phyloP scores from a whole-genome alignment of 495 filamentous ascomycete species.

The Articulospora tetracladia region DNA sequence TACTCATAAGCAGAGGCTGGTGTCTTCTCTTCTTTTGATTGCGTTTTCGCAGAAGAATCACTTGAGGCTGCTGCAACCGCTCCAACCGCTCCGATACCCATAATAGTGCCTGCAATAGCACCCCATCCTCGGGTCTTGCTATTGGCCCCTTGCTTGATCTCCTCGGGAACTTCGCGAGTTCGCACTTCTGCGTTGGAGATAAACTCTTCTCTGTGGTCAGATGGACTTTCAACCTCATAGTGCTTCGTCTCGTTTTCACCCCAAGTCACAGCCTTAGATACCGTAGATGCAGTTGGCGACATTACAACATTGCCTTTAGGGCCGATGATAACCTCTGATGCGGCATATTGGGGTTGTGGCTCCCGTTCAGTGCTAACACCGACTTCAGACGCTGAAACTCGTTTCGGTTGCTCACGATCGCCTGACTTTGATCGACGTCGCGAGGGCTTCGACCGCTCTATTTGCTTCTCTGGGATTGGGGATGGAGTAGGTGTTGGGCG shows the following conservation, averaged over 20 bases:
- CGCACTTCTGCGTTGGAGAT: constrained; percentile 14
- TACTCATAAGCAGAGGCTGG: constrained; percentile 20
- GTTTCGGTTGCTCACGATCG: not conserved
- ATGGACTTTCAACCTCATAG: constrained; percentile 55
- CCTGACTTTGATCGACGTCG: constrained; percentile 3
- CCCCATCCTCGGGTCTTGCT: constrained; percentile 31
- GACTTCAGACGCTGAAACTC: not conserved
- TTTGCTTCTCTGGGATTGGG: constrained; percentile 28
- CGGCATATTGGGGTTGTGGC: not conserved
- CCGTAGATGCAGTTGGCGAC: constrained; percentile 26
- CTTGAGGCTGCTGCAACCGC: constrained; percentile 18
- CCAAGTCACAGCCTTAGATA: constrained; percentile 55
- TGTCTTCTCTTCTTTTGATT: constrained; percentile 18
- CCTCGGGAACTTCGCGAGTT: constrained; percentile 10
- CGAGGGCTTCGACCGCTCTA: constrained; percentile 10
- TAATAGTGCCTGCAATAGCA: constrained; percentile 32
- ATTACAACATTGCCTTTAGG: constrained; percentile 4
- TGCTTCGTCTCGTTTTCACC: constrained; percentile 58
- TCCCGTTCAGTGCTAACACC: not conserved
- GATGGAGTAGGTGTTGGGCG: constrained; percentile 45
- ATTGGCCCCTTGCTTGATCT: not conserved
- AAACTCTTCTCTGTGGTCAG: constrained; percentile 23
- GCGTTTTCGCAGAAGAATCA: constrained; percentile 19
- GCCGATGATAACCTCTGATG: constrained; percentile 19
- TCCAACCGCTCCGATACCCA: constrained; percentile 28